These are phyloP conservation scores for Dendrocalamus latiflorus DNA, from an alignment of 202 grass and related monocot genomes.

Conservation along the genomic window DNA sequence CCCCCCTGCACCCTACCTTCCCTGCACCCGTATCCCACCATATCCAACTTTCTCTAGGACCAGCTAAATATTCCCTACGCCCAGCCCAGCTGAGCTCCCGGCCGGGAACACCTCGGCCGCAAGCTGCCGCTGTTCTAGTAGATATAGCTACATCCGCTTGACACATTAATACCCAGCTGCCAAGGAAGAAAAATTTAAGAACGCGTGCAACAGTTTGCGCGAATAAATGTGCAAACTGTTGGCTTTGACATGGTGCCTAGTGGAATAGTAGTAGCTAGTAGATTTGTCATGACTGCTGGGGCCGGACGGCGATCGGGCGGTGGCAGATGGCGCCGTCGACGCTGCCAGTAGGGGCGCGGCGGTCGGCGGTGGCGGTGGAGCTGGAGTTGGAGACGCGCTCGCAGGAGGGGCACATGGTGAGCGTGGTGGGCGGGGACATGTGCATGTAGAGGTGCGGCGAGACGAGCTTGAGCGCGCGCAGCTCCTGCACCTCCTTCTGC, in stretches of 20 bases:
- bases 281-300: slow-evolving; percentile 39
- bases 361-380: neutral
- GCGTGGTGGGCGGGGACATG: slow-evolving; percentile 79
- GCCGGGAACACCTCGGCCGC: neutral
- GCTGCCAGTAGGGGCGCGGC: neutral
- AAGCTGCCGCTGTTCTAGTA: neutral
- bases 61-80: slow-evolving; percentile 33
- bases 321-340: slow-evolving; percentile 35
- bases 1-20: slow-evolving; percentile 45
- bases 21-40: slow-evolving; percentile 54
- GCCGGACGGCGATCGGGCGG: slow-evolving; percentile 50
- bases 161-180: slow-evolving; percentile 12
- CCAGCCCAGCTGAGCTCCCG: slow-evolving; percentile 7
- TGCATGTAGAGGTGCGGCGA: slow-evolving; percentile 80
- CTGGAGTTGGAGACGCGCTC: slow-evolving; percentile 60
- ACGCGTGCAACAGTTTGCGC: slow-evolving; percentile 23
- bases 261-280: neutral
- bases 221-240: slow-evolving; percentile 44
- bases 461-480: slow-evolving; percentile 56
- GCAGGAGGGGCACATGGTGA: slow-evolving; percentile 92
- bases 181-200: neutral
- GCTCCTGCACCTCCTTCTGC: slow-evolving; percentile 61
- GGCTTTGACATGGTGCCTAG: slow-evolving; percentile 3
- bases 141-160: neutral
- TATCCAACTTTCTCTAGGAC: slow-evolving; percentile 30